Percentiles rank a stretch among this genome's conserved stretches.
phyloP scores from a whole-genome alignment of 768 basidiomycete genomes.

The Gautieria morchelliformis region DNA sequence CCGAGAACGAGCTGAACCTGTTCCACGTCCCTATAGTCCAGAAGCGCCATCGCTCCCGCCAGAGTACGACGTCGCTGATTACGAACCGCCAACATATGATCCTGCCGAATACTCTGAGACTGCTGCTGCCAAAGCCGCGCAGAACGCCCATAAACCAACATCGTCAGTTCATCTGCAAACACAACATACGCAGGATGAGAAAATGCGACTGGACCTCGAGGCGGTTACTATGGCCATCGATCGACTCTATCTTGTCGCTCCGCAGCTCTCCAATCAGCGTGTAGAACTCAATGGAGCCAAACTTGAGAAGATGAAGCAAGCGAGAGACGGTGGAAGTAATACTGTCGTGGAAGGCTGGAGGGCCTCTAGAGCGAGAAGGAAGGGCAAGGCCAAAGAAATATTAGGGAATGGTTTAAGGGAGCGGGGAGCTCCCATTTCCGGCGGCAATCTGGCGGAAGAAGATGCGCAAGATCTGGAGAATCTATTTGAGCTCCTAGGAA shows the following conservation, averaged over 20 bases:
- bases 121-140: background rate
- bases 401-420: background rate
- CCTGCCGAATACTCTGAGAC: conserved; percentile 7
- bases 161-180: conserved; percentile 8
- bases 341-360: background rate
- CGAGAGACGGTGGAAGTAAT: conserved; percentile 30
- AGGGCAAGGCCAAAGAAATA: conserved; percentile 9
- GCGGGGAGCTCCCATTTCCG: background rate
- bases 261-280: conserved; percentile 85
- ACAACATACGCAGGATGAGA: conserved; percentile 41
- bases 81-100: conserved; percentile 2
- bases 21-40: conserved; percentile 11
- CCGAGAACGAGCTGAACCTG: conserved; percentile 42
- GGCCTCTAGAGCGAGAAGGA: background rate
- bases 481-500: conserved; percentile 63
- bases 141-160: background rate
- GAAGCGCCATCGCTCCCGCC: conserved; percentile 16
- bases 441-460: conserved; percentile 30
- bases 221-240: conserved; percentile 83
- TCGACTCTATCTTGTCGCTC: conserved; percentile 73
- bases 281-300: conserved; percentile 77
- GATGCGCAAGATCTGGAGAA: conserved; percentile 50
- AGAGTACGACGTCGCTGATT: conserved; percentile 27
- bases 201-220: conserved; percentile 81
- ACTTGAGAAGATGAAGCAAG: conserved; percentile 64